Evolutionary conservation across 768 basidiomycete genomes (phyloP).

Genomic region (Termitomyces sp.): DNA sequence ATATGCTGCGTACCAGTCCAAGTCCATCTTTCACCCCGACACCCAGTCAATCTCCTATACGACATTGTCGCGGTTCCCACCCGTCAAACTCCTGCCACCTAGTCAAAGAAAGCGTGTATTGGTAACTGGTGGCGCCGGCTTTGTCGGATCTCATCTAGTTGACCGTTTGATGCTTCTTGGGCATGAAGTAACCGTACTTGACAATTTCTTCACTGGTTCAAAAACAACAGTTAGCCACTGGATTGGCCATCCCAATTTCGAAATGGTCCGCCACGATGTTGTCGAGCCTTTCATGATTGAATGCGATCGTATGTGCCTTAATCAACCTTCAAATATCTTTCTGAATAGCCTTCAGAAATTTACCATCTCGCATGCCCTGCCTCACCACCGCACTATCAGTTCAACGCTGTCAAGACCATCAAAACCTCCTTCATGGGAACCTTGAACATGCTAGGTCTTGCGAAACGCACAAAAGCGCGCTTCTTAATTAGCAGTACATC

Average conservation of each 20-base stretch:
- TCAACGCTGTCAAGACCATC: slow-evolving; percentile 96
- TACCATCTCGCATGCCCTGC: slow-evolving; percentile 99
- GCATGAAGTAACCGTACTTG: slow-evolving; percentile 94
- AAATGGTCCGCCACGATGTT: slow-evolving; percentile 96
- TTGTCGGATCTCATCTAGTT: slow-evolving; percentile 97
- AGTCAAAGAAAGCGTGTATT: slow-evolving; percentile 83
- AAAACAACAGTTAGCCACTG: slow-evolving; percentile 96
- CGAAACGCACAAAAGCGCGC: slow-evolving; percentile 95
- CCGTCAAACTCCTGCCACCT: slow-evolving; percentile 83
- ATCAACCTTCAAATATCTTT: slow-evolving; percentile 10
- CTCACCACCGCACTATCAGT: slow-evolving; percentile 96
- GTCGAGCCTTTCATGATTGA: slow-evolving; percentile 98
- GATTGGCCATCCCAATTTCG: slow-evolving; percentile 98
- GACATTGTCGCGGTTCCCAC: slow-evolving; percentile 87
- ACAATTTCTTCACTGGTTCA: slow-evolving; percentile 98
- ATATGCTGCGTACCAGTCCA: slow-evolving; percentile 62
- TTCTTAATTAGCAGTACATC: slow-evolving; percentile 97
- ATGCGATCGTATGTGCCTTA: slow-evolving; percentile 75
- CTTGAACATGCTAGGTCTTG: slow-evolving; percentile 96
- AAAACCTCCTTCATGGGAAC: slow-evolving; percentile 99
- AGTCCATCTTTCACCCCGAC: slow-evolving; percentile 82
- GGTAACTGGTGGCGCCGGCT: slow-evolving; percentile 98
- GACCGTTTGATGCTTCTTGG: slow-evolving; percentile 97
- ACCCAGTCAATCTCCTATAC: slow-evolving; percentile 87
- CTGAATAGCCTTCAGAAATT: slow-evolving; percentile 58